phyloP scores from a whole-genome alignment of 148 eudicot species.

The Suaeda aralocaspica region DNA sequence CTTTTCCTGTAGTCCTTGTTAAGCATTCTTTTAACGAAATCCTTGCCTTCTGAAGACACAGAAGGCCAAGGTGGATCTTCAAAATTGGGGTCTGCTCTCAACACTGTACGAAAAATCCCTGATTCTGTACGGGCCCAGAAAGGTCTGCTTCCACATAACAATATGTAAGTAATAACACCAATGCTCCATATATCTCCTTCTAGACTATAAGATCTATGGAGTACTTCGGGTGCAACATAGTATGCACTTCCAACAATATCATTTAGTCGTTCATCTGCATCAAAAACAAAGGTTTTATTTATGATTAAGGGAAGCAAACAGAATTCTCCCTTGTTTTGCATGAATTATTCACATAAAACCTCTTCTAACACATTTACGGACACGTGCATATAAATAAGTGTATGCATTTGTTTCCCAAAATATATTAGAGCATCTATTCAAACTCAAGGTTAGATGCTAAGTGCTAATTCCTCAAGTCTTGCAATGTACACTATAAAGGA shows the following conservation, averaged over 20 bases:
- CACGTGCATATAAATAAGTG: too few relatives aligned
- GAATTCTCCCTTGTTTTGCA: neutral
- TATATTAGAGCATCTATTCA: too few relatives aligned
- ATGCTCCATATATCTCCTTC: slow-evolving; percentile 74
- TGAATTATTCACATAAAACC: neutral
- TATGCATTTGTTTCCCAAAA: too few relatives aligned
- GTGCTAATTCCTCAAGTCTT: too few relatives aligned
- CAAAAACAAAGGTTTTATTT: neutral
- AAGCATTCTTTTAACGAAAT: slow-evolving; percentile 61
- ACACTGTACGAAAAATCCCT: slow-evolving; percentile 60
- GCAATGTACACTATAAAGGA: too few relatives aligned
- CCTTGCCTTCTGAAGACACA: slow-evolving; percentile 52
- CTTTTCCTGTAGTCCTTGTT: slow-evolving; percentile 66
- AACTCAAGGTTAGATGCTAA: too few relatives aligned
- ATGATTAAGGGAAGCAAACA: neutral
- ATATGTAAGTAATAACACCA: slow-evolving; percentile 60
- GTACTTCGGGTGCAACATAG: slow-evolving; percentile 71
- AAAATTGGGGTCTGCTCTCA: slow-evolving; percentile 64
- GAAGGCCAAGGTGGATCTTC: slow-evolving; percentile 64
- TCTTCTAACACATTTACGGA: too few relatives aligned
- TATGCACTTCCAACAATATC: slow-evolving; percentile 76
- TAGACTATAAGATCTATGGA: slow-evolving; percentile 57
- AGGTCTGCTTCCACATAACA: slow-evolving; percentile 67
- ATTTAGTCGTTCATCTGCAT: slow-evolving; percentile 61
- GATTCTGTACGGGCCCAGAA: slow-evolving; percentile 76